phyloP scores from a whole-genome alignment of 2,329 filamentous ascomycete genomes.

The Metarhizium guizhouense region DNA sequence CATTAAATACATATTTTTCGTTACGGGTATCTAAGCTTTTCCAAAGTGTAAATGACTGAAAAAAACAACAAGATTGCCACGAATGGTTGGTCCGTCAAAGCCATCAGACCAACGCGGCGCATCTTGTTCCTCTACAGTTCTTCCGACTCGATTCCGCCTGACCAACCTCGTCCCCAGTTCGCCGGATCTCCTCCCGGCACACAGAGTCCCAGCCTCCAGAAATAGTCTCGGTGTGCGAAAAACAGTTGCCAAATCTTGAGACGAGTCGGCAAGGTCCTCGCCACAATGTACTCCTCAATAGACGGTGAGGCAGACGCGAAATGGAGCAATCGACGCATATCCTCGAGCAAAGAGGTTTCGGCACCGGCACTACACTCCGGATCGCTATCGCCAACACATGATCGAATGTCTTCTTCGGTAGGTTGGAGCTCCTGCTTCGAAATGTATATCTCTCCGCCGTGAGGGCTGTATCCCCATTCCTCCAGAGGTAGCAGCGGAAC shows the following conservation, averaged over 20 bases:
- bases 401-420: constrained; percentile 53
- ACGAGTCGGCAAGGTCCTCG: constrained; percentile 45
- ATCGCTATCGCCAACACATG: constrained; percentile 68
- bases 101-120: not conserved
- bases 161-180: constrained; percentile 44
- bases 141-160: constrained; percentile 7
- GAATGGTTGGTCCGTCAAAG: not conserved
- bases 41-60: not conserved
- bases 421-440: constrained; percentile 62
- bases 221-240: constrained; percentile 93
- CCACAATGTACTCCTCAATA: constrained; percentile 12
- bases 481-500: constrained; percentile 77
- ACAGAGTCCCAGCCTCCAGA: constrained; percentile 87
- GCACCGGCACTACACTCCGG: constrained; percentile 59
- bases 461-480: constrained; percentile 82
- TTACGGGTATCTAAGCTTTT: too few species aligned
- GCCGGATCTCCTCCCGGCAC: constrained; percentile 68
- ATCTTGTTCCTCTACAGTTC: constrained; percentile 29
- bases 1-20: too few species aligned
- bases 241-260: constrained; percentile 85
- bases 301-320: constrained; percentile 17
- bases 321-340: constrained; percentile 15
- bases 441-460: constrained; percentile 85
- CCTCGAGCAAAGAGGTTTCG: constrained; percentile 25
- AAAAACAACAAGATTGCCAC: not conserved